These are phyloP conservation scores for Fallopia convolvulus DNA, from an alignment of 148 eudicot genomes.

Conservation along the genomic window DNA sequence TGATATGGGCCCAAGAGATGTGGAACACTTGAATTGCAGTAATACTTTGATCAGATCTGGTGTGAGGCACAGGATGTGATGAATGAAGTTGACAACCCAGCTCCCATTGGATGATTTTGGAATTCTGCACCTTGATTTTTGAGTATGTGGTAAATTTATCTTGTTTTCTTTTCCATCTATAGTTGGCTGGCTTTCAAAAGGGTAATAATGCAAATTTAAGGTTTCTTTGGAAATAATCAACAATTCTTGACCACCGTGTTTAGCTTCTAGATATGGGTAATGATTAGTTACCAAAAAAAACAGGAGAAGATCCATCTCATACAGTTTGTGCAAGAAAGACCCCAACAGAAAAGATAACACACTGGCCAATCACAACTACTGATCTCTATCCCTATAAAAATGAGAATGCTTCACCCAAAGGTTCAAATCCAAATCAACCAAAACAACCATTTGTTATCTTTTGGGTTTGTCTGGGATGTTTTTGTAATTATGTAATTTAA, in stretches of 20 bases:
- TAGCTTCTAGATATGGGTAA: background rate
- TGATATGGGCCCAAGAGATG: background rate
- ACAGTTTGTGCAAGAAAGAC: background rate
- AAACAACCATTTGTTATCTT: background rate
- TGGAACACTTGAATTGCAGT: background rate
- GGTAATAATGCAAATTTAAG: background rate
- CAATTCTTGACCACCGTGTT: background rate
- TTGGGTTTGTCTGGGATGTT: too few relatives aligned
- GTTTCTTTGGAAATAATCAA: conserved; percentile 1
- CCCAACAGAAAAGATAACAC: background rate
- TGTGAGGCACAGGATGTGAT: conserved; percentile 3
- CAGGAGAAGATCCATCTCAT: background rate
- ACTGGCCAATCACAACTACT: background rate
- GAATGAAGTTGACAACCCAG: conserved; percentile 7
- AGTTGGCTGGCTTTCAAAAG: background rate
- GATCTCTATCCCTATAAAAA: background rate
- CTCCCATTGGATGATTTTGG: background rate
- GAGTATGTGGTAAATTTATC: background rate
- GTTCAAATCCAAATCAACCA: background rate
- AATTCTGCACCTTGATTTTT: background rate
- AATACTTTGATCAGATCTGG: background rate
- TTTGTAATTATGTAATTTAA: background rate
- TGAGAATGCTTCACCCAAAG: background rate
- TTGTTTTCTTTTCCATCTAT: background rate
- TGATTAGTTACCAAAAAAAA: conserved; percentile 5